These are phyloP conservation scores for Hymenotorrendiella dingleyae DNA, from an alignment of 2,329 filamentous ascomycete species.

Conservation along the genomic window DNA sequence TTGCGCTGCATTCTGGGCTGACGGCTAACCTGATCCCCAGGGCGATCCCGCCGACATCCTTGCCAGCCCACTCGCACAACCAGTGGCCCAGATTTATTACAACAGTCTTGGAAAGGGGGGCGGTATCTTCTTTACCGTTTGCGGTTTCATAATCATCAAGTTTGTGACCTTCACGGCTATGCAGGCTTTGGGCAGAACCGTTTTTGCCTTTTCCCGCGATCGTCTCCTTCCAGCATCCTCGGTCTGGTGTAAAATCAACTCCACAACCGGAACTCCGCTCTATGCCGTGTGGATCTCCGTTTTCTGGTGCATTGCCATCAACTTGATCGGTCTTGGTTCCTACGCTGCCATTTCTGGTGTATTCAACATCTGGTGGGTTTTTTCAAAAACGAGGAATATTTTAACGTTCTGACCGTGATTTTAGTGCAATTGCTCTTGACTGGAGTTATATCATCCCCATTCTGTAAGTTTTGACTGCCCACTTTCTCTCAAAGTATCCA, in stretches of 20 bases:
- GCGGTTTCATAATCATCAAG: conserved; percentile 51
- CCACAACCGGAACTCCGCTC: conserved; percentile 50
- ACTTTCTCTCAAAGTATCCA: neutral
- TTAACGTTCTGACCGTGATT: too few species aligned
- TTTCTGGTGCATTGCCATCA: conserved; percentile 49
- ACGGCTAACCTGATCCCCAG: neutral
- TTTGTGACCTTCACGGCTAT: conserved; percentile 54
- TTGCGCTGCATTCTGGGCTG: neutral
- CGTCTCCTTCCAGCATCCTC: conserved; percentile 53
- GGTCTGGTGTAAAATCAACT: conserved; percentile 49
- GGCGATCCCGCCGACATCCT: conserved; percentile 44
- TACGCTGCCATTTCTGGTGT: conserved; percentile 47
- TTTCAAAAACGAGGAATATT: neutral
- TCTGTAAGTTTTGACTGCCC: conserved; percentile 31
- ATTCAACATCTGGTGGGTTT: conserved; percentile 40
- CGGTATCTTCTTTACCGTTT: conserved; percentile 49
- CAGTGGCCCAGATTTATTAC: conserved; percentile 52
- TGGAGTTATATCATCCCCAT: conserved; percentile 53
- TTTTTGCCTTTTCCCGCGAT: conserved; percentile 57
- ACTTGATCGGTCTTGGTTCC: conserved; percentile 51
- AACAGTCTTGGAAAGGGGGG: conserved; percentile 48
- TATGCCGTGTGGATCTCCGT: conserved; percentile 56
- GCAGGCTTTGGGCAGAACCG: conserved; percentile 41
- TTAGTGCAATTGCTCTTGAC: conserved; percentile 45
- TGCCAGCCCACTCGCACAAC: conserved; percentile 43